phyloP scores from a whole-genome alignment of 805 yeast species.

The Pichia heedii region DNA sequence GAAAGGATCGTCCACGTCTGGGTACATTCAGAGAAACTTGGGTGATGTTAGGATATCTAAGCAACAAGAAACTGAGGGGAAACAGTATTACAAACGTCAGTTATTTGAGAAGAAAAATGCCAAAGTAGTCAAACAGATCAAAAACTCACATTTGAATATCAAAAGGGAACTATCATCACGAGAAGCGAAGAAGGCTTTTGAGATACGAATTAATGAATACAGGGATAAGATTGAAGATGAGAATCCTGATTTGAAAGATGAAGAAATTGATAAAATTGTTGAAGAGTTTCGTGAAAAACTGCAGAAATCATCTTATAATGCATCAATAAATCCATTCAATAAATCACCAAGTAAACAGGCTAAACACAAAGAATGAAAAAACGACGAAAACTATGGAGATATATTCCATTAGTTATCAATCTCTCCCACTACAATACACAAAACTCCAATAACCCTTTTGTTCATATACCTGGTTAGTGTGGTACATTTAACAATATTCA shows the following conservation, averaged over 20 bases:
- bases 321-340: conserved; percentile 15
- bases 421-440: too few species aligned
- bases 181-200: conserved; percentile 31
- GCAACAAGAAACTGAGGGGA: conserved; percentile 22
- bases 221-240: conserved; percentile 45
- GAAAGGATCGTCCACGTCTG: conserved; percentile 58
- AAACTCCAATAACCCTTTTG: too few species aligned
- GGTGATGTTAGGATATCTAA: conserved; percentile 16
- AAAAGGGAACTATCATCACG: conserved; percentile 29
- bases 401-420: too few species aligned
- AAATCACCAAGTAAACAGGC: not conserved
- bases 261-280: conserved; percentile 27
- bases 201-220: conserved; percentile 40
- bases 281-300: conserved; percentile 18
- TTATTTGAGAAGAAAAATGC: conserved; percentile 8
- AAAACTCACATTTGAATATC: conserved; percentile 1
- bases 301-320: conserved; percentile 13
- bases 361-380: not conserved
- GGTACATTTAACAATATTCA: too few species aligned
- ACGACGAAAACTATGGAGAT: too few species aligned
- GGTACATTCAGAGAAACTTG: conserved; percentile 44
- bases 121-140: conserved; percentile 10
- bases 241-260: conserved; percentile 27
- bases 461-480: too few species aligned
- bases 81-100: conserved; percentile 32